Evolutionary conservation across 306 rosid genomes (phyloP), one percentile per base, ranked within the genome.

Genomic region (Coriaria nepalensis): DNA sequence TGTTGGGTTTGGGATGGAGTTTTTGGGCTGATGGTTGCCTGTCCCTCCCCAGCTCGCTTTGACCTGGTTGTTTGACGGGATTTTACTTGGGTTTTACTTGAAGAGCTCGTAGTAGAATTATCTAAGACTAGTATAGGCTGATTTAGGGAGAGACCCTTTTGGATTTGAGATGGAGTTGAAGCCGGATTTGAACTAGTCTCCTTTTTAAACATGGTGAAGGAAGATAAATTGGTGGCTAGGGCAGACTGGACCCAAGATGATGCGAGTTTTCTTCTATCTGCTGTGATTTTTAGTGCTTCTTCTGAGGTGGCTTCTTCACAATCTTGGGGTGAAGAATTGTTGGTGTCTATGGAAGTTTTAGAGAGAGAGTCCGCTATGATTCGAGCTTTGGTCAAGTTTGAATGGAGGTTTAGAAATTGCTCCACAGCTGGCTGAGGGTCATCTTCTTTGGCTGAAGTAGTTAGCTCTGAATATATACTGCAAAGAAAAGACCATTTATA

Each of bases 161-260:
- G 86, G 57, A 62, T 75, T 65, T 67, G 94, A 41, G 81, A 53
- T 41, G 62, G 75, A 56, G 63, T 58, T 50, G 76, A 65, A 57
- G 62, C 68, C 36, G 62, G 69, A 60, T 59, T 45, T 29, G 74
- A 57, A 52, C 43, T 51, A 42, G 78, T 63, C 37, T 84, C 92
- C 37, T 69, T 73, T 55, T 68, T 71, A 39, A 45, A 85, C 40
- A 85, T 83, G 13, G 76, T 46, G 49, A 92, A 92, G 52, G 87
- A 63, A 37, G 98, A 79, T 44, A 92, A 63, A 59, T 79, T 78
- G 67, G 94, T 73, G 42, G 83, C 64, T 56, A 85, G 52, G 35
- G 98, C 93, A 54, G 94, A 83, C 71, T 85, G 96, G 35, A 92
- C 82, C 98, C 98, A 92, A 13, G 72, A 66, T 49, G 84, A 69